These are phyloP conservation scores for Sequoiadendron giganteum DNA, from an alignment of 75 land plant species.

Conservation along the genomic window DNA sequence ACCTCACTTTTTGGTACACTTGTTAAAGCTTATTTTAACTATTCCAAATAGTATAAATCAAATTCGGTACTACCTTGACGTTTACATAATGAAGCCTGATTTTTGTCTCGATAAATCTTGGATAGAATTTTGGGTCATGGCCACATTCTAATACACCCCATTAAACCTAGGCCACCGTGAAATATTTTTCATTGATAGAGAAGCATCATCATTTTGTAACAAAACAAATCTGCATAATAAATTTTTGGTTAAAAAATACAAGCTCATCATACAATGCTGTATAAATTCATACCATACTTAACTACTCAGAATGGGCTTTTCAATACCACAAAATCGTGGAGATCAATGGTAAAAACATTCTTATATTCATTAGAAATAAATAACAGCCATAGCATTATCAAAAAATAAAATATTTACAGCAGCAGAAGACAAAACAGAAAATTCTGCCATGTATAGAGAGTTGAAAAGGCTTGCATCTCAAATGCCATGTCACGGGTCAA, in stretches of 20 bases:
- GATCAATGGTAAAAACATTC: background rate
- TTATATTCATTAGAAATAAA: background rate
- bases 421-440: background rate
- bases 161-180: no score
- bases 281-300: background rate
- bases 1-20: no score
- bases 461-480: background rate
- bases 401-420: background rate
- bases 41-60: no score
- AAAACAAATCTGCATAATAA: background rate
- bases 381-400: background rate
- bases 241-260: background rate
- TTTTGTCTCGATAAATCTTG: no score
- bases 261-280: background rate
- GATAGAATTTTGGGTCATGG: no score
- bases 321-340: background rate
- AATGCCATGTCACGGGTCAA: background rate
- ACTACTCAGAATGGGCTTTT: background rate
- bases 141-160: no score
- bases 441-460: background rate
- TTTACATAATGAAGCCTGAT: no score
- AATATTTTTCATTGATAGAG: background rate
- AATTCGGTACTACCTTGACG: no score
- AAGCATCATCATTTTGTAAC: background rate
- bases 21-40: no score